Conservation (phyloP, 768 basidiomycete species). For the Thelephora ganbajun region DNA sequence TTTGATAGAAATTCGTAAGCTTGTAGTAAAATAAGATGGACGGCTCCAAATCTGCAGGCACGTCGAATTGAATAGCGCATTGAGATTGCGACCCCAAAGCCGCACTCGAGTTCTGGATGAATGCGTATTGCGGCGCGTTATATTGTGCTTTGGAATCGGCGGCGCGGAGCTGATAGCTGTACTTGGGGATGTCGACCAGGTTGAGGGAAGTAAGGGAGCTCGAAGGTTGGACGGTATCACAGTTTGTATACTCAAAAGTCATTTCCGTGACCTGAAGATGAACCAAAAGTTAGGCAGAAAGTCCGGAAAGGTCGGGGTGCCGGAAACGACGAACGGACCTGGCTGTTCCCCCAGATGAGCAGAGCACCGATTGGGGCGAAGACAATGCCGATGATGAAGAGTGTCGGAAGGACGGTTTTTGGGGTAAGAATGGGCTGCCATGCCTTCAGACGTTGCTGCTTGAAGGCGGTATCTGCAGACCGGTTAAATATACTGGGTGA, state of each 20-base stretch:
- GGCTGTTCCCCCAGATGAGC: constrained; percentile 78
- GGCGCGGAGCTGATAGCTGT: constrained; percentile 51
- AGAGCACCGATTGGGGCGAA: constrained; percentile 95
- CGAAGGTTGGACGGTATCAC: constrained; percentile 47
- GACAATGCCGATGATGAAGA: constrained; percentile 88
- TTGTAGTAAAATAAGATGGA: constrained; percentile 93
- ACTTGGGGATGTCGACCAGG: constrained; percentile 47
- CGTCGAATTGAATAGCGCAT: constrained; percentile 71
- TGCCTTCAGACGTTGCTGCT: constrained; percentile 97
- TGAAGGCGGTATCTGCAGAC: constrained; percentile 85
- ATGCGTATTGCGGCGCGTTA: constrained; percentile 59
- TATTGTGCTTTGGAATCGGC: constrained; percentile 34
- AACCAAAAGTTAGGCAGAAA: constrained; percentile 5
- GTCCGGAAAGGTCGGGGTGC: constrained; percentile 1
- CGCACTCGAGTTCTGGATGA: constrained; percentile 42
- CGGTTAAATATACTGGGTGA: constrained; percentile 5
- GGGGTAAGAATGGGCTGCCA: constrained; percentile 99
- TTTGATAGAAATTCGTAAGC: constrained; percentile 93
- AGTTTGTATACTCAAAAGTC: constrained; percentile 89
- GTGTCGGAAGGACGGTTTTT: constrained; percentile 90
- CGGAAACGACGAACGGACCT: constrained; percentile 23
- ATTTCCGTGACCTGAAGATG: constrained; percentile 71
- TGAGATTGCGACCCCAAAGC: constrained; percentile 27
- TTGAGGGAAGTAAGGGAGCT: constrained; percentile 17
- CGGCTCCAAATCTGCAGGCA: constrained; percentile 62